Percentiles rank a stretch among this genome's conserved stretches.
These are phyloP conservation scores for Gossypium herbaceum DNA, from an alignment of 345 rosid species.

Conservation along the genomic window DNA sequence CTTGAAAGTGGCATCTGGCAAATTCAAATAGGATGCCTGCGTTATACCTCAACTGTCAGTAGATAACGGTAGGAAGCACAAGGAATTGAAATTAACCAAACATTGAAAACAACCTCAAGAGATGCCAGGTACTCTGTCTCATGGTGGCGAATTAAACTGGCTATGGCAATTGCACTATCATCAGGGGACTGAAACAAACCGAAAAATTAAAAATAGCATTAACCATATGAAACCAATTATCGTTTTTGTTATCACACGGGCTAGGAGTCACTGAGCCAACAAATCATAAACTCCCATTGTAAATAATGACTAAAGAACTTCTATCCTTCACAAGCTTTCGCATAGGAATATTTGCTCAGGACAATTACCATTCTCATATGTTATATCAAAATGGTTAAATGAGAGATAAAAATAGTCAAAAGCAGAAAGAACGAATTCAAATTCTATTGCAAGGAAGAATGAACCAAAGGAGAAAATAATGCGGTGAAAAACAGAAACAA, in stretches of 20 bases:
- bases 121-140: slow-evolving; percentile 86
- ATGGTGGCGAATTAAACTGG: slow-evolving; percentile 73
- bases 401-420: background rate
- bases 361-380: background rate
- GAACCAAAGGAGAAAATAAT: background rate
- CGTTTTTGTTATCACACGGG: background rate
- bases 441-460: background rate
- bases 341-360: background rate
- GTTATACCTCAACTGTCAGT: slow-evolving; percentile 15
- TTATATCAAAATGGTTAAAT: background rate
- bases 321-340: background rate
- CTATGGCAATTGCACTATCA: slow-evolving; percentile 65
- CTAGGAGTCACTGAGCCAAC: background rate
- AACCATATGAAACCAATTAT: background rate
- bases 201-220: background rate
- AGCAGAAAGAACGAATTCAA: background rate
- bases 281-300: background rate
- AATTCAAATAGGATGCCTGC: slow-evolving; percentile 85
- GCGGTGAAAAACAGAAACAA: background rate
- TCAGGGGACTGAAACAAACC: slow-evolving; percentile 69
- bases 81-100: background rate
- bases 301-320: background rate
- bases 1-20: slow-evolving; percentile 97
- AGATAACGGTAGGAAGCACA: background rate
- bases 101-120: slow-evolving; percentile 58